Evolutionary conservation across 305 asterid species (phyloP), one percentile per base, ranked within the genome.

Genomic region (Caryopteris hybrid): DNA sequence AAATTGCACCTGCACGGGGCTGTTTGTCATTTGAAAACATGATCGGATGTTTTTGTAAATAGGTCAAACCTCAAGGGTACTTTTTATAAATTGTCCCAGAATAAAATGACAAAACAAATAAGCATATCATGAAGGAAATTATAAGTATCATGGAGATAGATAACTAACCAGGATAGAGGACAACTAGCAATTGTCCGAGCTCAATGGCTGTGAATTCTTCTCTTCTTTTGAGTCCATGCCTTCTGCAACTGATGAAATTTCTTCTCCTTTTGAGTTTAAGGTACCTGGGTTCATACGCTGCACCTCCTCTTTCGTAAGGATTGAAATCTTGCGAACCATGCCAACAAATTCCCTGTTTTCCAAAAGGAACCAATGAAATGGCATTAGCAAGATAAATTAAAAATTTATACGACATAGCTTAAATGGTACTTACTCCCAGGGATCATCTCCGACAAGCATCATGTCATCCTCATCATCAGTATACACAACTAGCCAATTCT

Each of bases 391-490:
- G 41, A 55, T 6, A 17, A 3, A 27, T 69, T 27, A 38, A 45
- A 43, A 17, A 16, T 29, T 39, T n/a, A 43, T 5, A 41, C 20
- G 20, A 8, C 14, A 8, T 14, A 31, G 33, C 16, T 2, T 27
- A 17, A 52, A 64, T 52, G 63, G 45, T 13, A 72, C 95, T 81
- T 84, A 94, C 99, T 78, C 96, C 99, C 98, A 94, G 42, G 99
- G 99, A 77, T 94, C 99, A 80, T 94, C 99, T 64, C 99, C 99
- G n/a, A 94, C 99, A 18, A 94, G 98, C 99, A 94, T 94, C 99
- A 86, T 91, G 68, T 94, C 99, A 42, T 87, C 95, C 88, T 94
- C 99, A 64, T 89, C 92, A 71, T 94, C 99, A 36, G 95, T 88
- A 70, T 88, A 94, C 51, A 91, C 96, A 21, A 94, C 91, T 39